A percentile compares a stretch with the other conserved stretches of the same genome.
Evolutionary conservation across 352 stramenopile species (phyloP).

Genomic region (Phytophthora gonapodyides): DNA sequence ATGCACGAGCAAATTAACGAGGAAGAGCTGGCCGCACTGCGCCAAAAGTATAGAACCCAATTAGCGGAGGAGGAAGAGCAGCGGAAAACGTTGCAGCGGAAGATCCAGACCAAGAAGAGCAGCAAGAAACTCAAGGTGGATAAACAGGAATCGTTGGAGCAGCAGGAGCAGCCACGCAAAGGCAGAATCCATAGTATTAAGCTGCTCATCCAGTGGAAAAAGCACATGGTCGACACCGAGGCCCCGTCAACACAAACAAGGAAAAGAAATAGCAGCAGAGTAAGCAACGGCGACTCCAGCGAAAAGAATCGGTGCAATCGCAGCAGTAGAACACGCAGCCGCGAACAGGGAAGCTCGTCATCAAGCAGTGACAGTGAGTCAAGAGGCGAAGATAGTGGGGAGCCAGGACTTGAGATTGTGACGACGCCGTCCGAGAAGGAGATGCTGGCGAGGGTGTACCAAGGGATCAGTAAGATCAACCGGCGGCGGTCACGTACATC

Average conservation of each 20-base stretch:
- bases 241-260: conserved; percentile 15
- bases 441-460: conserved; percentile 67
- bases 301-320: conserved; percentile 26
- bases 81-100: conserved; percentile 52
- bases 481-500: conserved; percentile 68
- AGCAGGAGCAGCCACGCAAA: conserved; percentile 40
- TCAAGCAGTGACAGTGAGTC: conserved; percentile 31
- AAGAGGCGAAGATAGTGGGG: conserved; percentile 33
- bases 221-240: conserved; percentile 36
- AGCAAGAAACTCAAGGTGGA: conserved; percentile 37
- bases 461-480: conserved; percentile 78
- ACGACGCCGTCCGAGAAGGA: conserved; percentile 74
- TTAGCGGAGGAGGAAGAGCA: conserved; percentile 65
- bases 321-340: conserved; percentile 26
- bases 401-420: conserved; percentile 62
- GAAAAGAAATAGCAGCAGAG: conserved; percentile 31
- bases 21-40: conserved; percentile 52
- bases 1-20: conserved; percentile 70
- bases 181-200: conserved; percentile 65
- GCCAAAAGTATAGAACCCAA: conserved; percentile 61
- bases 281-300: conserved; percentile 24
- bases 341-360: conserved; percentile 25
- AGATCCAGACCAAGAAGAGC: conserved; percentile 48
- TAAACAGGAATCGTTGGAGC: conserved; percentile 29
- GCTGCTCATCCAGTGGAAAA: conserved; percentile 75